These are phyloP conservation scores for Raddia distichophylla DNA, from an alignment of 176 grass and related monocot genomes.

Conservation along the genomic window DNA sequence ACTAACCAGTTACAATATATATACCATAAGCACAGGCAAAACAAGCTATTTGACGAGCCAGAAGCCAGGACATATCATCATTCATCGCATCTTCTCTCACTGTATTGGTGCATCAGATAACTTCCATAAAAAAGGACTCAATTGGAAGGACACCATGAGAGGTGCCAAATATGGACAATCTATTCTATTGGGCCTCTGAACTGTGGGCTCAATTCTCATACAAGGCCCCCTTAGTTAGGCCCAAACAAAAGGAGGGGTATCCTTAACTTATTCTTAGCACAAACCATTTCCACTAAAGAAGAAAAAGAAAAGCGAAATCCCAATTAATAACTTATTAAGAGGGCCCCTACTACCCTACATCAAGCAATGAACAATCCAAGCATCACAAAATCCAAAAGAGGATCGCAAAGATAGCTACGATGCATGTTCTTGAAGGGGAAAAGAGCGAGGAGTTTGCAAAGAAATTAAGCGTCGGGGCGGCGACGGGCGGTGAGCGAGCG, in stretches of 20 bases:
- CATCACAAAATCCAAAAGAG: not conserved
- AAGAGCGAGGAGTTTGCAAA: not conserved
- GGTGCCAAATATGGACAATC: not conserved
- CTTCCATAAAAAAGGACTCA: not conserved
- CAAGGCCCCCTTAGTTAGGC: not conserved
- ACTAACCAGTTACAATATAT: not conserved
- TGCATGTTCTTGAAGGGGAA: not conserved
- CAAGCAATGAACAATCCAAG: not conserved
- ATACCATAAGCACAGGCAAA: not conserved
- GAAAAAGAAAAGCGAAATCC: not conserved
- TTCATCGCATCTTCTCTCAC: not conserved
- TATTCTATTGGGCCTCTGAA: not conserved
- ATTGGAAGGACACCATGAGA: not conserved
- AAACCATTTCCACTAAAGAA: conserved; percentile 12
- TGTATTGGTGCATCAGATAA: not conserved
- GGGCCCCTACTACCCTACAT: not conserved
- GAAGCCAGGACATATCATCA: not conserved
- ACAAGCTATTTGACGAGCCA: not conserved
- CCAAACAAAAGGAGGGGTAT: not conserved
- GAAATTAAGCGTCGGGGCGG: not conserved
- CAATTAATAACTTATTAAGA: conserved; percentile 35
- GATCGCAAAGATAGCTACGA: not conserved
- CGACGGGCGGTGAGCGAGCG: not conserved
- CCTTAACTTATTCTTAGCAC: conserved; percentile 7
- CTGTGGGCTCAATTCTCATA: not conserved